These are phyloP conservation scores for Leccinum pellstonianum DNA, from an alignment of 768 basidiomycete genomes.

Conservation along the genomic window DNA sequence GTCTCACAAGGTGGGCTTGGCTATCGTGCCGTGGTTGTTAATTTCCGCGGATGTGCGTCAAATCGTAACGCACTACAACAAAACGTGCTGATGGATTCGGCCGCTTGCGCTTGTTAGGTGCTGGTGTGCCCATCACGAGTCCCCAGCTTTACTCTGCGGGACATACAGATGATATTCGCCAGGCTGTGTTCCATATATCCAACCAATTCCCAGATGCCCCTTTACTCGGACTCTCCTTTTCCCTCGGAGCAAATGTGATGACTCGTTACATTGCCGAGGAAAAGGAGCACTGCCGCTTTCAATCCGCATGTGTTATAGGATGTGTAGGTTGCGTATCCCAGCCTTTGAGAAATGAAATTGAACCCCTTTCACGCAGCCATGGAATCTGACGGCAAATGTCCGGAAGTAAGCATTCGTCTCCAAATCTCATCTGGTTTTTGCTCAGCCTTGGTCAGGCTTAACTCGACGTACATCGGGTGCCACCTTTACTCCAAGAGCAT, in stretches of 20 bases:
- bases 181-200: constrained; percentile 74
- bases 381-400: constrained; percentile 43
- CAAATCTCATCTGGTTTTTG: constrained; percentile 8
- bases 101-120: constrained; percentile 49
- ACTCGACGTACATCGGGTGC: constrained; percentile 53
- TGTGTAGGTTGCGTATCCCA: constrained; percentile 53
- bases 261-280: constrained; percentile 89
- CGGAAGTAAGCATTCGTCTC: constrained; percentile 28
- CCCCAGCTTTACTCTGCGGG: constrained; percentile 85
- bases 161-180: constrained; percentile 86
- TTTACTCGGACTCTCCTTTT: constrained; percentile 87
- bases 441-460: constrained; percentile 42
- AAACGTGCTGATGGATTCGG: constrained; percentile 16
- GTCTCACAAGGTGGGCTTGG: constrained; percentile 82
- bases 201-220: constrained; percentile 74
- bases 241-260: constrained; percentile 89
- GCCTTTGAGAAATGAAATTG: constrained; percentile 13
- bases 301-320: constrained; percentile 65
- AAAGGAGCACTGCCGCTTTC: constrained; percentile 57
- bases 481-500: constrained; percentile 75
- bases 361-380: constrained; percentile 40
- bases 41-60: constrained; percentile 85
- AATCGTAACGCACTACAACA: constrained; percentile 4
- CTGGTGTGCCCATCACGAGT: constrained; percentile 79
- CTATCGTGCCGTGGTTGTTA: constrained; percentile 86